phyloP scores from a whole-genome alignment of 2,329 filamentous ascomycete species.

The Arthrobotrys musiformis region DNA sequence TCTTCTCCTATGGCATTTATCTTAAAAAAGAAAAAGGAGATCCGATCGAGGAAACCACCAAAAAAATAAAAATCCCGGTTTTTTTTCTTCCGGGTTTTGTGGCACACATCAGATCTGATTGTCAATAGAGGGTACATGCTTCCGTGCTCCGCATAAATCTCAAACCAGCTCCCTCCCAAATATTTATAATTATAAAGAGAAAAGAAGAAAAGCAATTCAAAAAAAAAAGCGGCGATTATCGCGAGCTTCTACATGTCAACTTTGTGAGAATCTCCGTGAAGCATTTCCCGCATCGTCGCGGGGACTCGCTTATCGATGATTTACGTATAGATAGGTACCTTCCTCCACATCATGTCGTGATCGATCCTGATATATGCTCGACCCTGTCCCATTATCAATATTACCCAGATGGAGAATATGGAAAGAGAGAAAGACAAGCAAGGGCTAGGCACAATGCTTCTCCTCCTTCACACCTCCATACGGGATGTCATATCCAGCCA shows the following conservation, averaged over 20 bases:
- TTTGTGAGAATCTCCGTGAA: background rate
- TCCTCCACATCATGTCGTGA: too few relatives aligned
- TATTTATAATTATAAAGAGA: background rate
- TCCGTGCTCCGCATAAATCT: background rate
- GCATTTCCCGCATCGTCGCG: constrained; percentile 36
- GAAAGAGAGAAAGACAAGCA: too few relatives aligned
- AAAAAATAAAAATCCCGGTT: background rate
- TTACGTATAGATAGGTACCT: too few relatives aligned
- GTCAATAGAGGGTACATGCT: background rate
- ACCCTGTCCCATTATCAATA: too few relatives aligned
- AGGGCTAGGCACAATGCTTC: too few relatives aligned
- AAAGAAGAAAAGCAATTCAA: background rate
- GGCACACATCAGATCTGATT: background rate
- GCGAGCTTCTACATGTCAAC: too few relatives aligned
- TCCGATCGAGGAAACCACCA: too few relatives aligned
- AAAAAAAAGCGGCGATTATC: constrained; percentile 12
- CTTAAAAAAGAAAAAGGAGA: background rate
- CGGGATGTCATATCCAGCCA: constrained; percentile 44
- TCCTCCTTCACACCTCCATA: background rate
- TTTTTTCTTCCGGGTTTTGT: background rate
- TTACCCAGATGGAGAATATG: too few relatives aligned
- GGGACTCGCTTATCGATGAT: constrained; percentile 46
- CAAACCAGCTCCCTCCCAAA: background rate
- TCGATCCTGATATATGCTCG: too few relatives aligned
- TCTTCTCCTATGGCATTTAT: background rate